These are phyloP conservation scores for Nothophaeocryptopus gaeumannii DNA, from an alignment of 2,329 filamentous ascomycete species.

Conservation along the genomic window DNA sequence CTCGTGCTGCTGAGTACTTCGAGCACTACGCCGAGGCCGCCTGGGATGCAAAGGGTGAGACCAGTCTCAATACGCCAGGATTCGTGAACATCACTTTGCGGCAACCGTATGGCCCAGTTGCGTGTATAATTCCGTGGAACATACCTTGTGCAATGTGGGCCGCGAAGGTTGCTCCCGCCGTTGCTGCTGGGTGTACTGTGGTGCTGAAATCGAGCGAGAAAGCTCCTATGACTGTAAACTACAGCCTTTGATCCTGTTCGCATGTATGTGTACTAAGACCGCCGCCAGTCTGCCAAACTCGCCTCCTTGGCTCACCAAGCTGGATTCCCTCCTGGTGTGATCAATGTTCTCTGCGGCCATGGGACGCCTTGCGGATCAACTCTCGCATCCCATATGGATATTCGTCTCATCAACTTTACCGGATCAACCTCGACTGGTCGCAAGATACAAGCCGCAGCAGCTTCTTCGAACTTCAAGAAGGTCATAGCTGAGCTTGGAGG, in stretches of 20 bases:
- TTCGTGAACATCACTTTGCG: slow-evolving; percentile 39
- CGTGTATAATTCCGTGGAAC: slow-evolving; percentile 74
- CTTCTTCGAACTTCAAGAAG: slow-evolving; percentile 43
- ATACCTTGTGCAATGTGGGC: slow-evolving; percentile 50
- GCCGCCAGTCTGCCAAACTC: too few relatives aligned
- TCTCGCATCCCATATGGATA: slow-evolving; percentile 49
- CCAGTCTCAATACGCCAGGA: slow-evolving; percentile 49
- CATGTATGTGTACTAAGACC: too few relatives aligned
- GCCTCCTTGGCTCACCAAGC: not conserved
- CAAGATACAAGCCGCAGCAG: slow-evolving; percentile 39
- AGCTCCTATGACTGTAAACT: slow-evolving; percentile 10
- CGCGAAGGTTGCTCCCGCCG: not conserved
- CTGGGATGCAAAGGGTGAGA: slow-evolving; percentile 42
- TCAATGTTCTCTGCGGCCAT: slow-evolving; percentile 40
- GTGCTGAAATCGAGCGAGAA: slow-evolving; percentile 42
- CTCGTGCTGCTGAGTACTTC: too few relatives aligned
- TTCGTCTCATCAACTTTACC: slow-evolving; percentile 47
- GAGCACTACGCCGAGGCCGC: too few relatives aligned
- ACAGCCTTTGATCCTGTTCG: too few relatives aligned
- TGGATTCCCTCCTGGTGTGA: slow-evolving; percentile 41
- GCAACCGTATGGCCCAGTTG: slow-evolving; percentile 24
- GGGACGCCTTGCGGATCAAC: slow-evolving; percentile 39
- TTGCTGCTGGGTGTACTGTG: slow-evolving; percentile 29
- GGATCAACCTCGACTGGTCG: slow-evolving; percentile 45
- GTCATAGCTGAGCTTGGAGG: slow-evolving; percentile 50